These are phyloP conservation scores for Nectriaceae sp. DNA, from an alignment of 2,329 filamentous ascomycete genomes.

Conservation along the genomic window DNA sequence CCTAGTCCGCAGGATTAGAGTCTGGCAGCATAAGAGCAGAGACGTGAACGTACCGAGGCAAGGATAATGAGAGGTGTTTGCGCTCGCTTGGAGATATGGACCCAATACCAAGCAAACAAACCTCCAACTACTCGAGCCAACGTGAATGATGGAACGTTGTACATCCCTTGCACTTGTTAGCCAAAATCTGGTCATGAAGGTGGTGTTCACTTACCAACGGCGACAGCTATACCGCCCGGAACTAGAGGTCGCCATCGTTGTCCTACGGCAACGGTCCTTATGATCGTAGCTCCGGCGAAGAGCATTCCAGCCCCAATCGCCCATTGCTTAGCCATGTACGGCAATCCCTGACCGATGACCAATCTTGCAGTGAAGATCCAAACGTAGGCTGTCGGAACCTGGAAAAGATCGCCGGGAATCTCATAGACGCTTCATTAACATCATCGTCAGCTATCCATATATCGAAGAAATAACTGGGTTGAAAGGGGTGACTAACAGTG, in stretches of 20 bases:
- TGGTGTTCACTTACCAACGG: constrained; percentile 64
- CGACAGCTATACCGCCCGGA: constrained; percentile 93
- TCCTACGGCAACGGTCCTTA: constrained; percentile 62
- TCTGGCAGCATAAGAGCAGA: neutral
- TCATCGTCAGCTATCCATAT: neutral
- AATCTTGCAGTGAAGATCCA: constrained; percentile 97
- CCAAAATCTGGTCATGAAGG: neutral
- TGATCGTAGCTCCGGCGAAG: constrained; percentile 70
- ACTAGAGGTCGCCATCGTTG: constrained; percentile 73
- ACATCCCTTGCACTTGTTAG: constrained; percentile 69
- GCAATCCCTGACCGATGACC: constrained; percentile 87
- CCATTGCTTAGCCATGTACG: constrained; percentile 79
- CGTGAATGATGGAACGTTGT: constrained; percentile 96
- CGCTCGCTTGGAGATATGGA: constrained; percentile 47
- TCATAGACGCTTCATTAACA: constrained; percentile 68
- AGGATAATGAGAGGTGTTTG: constrained; percentile 87
- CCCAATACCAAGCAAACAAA: constrained; percentile 75
- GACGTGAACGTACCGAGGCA: constrained; percentile 59
- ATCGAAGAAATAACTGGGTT: neutral
- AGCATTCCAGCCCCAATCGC: constrained; percentile 73
- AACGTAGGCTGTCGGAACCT: constrained; percentile 92
- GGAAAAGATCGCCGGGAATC: constrained; percentile 86
- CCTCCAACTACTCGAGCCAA: constrained; percentile 85
- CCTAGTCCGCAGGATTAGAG: constrained; percentile 44
- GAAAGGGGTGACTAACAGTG: constrained; percentile 44